These are phyloP conservation scores for Corylus heterophylla DNA, from an alignment of 306 rosid species.

Conservation along the genomic window DNA sequence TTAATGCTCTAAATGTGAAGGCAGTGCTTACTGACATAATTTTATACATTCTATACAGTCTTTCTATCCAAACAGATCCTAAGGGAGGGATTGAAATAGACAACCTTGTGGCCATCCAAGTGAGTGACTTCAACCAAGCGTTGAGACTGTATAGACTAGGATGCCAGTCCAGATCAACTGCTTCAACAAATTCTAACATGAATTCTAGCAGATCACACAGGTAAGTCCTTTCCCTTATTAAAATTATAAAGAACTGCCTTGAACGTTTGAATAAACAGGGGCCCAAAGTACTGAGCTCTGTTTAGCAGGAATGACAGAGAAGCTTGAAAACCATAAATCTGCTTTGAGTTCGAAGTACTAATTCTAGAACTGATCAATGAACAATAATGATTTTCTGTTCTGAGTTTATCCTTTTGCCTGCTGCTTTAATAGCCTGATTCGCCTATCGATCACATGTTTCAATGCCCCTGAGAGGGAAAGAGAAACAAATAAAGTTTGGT, in stretches of 20 bases:
- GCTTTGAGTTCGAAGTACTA: neutral
- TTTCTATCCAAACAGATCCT: conserved; percentile 36
- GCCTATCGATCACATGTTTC: conserved; percentile 36
- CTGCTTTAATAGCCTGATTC: conserved; percentile 39
- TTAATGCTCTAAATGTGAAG: neutral
- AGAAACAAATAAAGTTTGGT: conserved; percentile 43
- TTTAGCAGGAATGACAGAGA: neutral
- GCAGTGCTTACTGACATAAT: conserved; percentile 12
- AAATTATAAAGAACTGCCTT: neutral
- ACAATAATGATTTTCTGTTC: neutral
- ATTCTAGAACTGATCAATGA: neutral
- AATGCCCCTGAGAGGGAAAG: conserved; percentile 37
- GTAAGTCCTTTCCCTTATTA: conserved; percentile 22
- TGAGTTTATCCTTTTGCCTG: neutral
- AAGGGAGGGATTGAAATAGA: conserved; percentile 38
- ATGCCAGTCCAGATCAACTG: conserved; percentile 40
- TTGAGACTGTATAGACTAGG: conserved; percentile 38
- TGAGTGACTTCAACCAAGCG: conserved; percentile 38
- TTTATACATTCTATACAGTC: conserved; percentile 26
- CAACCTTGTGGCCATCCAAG: conserved; percentile 41
- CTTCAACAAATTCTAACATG: conserved; percentile 37
- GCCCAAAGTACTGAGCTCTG: neutral
- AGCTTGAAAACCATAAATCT: neutral
- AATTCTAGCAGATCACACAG: conserved; percentile 48
- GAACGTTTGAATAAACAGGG: neutral